Evolutionary conservation across 768 basidiomycete genomes (phyloP).

Genomic region (Lactifluus hygrophoroides): DNA sequence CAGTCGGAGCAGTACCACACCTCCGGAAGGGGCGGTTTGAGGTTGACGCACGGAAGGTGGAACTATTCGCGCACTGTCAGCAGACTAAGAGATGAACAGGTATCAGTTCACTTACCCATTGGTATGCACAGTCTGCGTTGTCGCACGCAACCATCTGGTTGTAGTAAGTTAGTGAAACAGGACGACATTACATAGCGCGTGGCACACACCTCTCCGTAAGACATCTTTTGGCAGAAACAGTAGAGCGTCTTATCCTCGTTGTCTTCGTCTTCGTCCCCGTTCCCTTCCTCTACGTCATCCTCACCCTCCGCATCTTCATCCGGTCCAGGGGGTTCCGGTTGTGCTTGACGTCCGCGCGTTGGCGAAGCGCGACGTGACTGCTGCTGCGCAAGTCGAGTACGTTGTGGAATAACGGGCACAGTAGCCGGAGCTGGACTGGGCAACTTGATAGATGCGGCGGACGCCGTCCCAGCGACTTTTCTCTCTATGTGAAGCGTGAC

Average conservation of each 20-base stretch:
- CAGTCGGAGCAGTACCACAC: constrained; percentile 55
- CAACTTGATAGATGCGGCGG: constrained; percentile 28
- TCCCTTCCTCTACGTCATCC: constrained; percentile 30
- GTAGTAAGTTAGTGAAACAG: neutral
- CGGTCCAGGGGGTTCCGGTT: constrained; percentile 10
- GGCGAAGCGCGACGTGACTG: constrained; percentile 20
- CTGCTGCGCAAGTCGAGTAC: constrained; percentile 26
- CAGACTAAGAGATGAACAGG: neutral
- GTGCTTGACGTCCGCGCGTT: constrained; percentile 9
- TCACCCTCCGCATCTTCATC: constrained; percentile 32
- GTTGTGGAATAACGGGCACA: constrained; percentile 19
- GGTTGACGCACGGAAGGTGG: constrained; percentile 51
- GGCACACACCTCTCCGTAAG: constrained; percentile 45
- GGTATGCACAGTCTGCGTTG: constrained; percentile 15
- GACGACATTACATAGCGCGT: neutral
- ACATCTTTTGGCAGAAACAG: constrained; percentile 54
- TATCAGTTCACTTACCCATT: constrained; percentile 16
- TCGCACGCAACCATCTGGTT: constrained; percentile 21
- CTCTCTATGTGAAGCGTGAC: constrained; percentile 4
- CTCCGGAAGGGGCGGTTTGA: constrained; percentile 49
- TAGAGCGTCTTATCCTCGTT: constrained; percentile 52
- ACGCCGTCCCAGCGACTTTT: constrained; percentile 20
- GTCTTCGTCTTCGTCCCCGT: constrained; percentile 41
- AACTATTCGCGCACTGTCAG: constrained; percentile 35
- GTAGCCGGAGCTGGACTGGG: constrained; percentile 29